Conservation (phyloP, 2,329 filamentous ascomycete genomes). For the Leptographium galeiforme region DNA sequence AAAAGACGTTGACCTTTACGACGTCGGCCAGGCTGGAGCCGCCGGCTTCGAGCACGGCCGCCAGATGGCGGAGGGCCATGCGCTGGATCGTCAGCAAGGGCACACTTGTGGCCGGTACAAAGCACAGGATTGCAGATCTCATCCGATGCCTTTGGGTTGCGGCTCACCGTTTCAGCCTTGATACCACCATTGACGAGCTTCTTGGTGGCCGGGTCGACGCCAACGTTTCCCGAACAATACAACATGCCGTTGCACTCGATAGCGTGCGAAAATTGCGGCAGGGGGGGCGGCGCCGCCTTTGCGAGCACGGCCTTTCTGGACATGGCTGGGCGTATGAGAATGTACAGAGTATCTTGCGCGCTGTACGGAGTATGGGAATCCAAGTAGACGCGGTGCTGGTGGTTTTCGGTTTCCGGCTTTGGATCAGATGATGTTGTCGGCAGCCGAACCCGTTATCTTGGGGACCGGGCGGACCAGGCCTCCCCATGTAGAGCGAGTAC, state of each 20-base stretch:
- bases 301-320: conserved; percentile 24
- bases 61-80: conserved; percentile 45
- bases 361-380: too few species aligned
- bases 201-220: conserved; percentile 39
- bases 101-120: background rate
- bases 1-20: conserved; percentile 54
- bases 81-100: conserved; percentile 18
- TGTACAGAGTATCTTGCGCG: too few species aligned
- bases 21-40: conserved; percentile 46
- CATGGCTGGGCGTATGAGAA: background rate
- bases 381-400: too few species aligned
- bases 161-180: conserved; percentile 33
- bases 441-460: background rate
- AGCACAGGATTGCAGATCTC: background rate
- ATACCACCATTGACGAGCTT: conserved; percentile 43
- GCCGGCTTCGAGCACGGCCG: conserved; percentile 44
- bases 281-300: conserved; percentile 33
- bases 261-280: conserved; percentile 47
- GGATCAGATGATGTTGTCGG: too few species aligned
- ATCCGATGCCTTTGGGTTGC: background rate
- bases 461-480: background rate
- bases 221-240: conserved; percentile 55
- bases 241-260: conserved; percentile 51
- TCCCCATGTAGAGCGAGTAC: too few species aligned
- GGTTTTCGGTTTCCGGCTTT: too few species aligned